phyloP scores from a whole-genome alignment of 331 rosid species.

The Pyracantha coccinea region DNA sequence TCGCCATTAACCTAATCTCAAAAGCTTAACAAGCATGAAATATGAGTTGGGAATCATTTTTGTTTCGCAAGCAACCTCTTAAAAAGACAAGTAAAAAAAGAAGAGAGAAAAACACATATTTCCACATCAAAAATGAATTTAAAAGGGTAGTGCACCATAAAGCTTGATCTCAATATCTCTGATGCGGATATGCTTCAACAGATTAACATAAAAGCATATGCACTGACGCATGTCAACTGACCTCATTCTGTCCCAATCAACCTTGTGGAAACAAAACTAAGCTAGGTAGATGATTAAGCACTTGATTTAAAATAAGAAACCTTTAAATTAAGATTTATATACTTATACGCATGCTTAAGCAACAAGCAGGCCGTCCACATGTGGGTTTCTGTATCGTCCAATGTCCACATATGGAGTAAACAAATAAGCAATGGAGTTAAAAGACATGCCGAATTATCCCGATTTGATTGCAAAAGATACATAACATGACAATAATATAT shows the following conservation, averaged over 20 bases:
- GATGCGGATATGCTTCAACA: not conserved
- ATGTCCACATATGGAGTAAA: not conserved
- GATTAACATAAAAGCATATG: not conserved
- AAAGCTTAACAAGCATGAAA: too few relatives aligned
- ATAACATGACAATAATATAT: not conserved
- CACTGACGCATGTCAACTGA: constrained; percentile 23
- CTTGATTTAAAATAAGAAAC: not conserved
- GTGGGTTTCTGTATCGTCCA: constrained; percentile 1
- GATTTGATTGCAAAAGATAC: not conserved
- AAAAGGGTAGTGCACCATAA: not conserved
- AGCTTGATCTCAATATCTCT: not conserved
- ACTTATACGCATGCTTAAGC: constrained; percentile 10
- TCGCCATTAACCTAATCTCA: too few relatives aligned
- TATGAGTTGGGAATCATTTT: too few relatives aligned
- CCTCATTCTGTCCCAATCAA: constrained; percentile 21
- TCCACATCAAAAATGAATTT: too few relatives aligned
- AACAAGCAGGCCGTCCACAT: constrained; percentile 23
- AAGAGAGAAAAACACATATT: too few relatives aligned
- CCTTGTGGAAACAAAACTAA: not conserved
- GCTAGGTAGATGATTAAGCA: constrained; percentile 21
- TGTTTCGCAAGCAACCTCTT: too few relatives aligned
- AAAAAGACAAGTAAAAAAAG: too few relatives aligned
- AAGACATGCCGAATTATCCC: not conserved
- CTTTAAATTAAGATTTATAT: not conserved
- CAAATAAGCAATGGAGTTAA: not conserved